Conservation (phyloP, 2,329 filamentous ascomycete genomes). For the Colletotrichum gigasporum region DNA sequence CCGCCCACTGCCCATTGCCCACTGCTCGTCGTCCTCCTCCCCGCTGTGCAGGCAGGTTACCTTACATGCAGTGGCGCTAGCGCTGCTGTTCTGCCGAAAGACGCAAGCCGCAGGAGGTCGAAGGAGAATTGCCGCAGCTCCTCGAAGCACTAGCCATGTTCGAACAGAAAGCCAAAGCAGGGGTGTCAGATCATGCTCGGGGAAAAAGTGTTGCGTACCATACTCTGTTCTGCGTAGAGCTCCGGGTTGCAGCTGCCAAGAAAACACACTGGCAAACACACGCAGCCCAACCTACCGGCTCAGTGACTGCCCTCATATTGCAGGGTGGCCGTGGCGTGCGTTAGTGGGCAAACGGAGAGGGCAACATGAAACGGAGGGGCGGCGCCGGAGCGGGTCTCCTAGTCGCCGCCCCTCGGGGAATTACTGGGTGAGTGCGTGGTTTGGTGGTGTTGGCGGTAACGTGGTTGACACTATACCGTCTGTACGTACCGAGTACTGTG, state of each 20-base stretch:
- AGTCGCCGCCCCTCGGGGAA: constrained; percentile 7
- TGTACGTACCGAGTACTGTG: no score
- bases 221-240: not conserved
- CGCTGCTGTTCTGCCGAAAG: constrained; percentile 20
- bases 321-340: constrained; percentile 30
- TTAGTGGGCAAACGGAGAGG: constrained; percentile 26
- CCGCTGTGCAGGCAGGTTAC: constrained; percentile 22
- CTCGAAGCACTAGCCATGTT: no score
- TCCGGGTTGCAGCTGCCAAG: not conserved
- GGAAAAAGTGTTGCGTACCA: no score
- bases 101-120: no score
- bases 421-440: no score
- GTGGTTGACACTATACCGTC: no score
- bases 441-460: no score
- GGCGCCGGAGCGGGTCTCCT: constrained; percentile 9
- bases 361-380: constrained; percentile 28
- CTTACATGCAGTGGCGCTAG: constrained; percentile 27
- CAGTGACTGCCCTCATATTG: constrained; percentile 12
- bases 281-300: no score
- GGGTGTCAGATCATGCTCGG: no score
- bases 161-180: not conserved
- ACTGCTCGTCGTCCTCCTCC: no score
- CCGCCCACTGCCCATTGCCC: no score
- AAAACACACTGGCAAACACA: not conserved
- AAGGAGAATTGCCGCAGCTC: not conserved